phyloP scores from a whole-genome alignment of 768 basidiomycete genomes.

The Calocybe gangraenosa region DNA sequence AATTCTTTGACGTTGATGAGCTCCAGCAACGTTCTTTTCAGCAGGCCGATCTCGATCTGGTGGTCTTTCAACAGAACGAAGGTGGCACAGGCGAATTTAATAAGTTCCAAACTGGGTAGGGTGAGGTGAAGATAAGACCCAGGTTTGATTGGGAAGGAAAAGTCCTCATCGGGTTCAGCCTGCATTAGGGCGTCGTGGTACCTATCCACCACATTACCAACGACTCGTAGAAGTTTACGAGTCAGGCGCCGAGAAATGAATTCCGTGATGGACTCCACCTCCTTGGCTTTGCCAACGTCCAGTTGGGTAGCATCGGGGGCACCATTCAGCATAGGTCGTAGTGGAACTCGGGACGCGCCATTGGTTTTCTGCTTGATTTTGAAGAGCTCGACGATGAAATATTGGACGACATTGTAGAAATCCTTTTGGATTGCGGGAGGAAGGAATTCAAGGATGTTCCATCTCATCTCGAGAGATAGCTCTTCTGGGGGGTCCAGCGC shows the following conservation, averaged over 20 bases:
- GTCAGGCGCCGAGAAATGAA: conserved; percentile 83
- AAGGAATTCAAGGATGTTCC: conserved; percentile 91
- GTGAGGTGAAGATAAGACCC: conserved; percentile 77
- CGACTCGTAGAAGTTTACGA: conserved; percentile 67
- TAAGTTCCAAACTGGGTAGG: conserved; percentile 83
- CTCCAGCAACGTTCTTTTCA: conserved; percentile 88
- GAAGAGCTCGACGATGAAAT: conserved; percentile 84
- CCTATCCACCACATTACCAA: conserved; percentile 59
- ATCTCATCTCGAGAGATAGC: conserved; percentile 75
- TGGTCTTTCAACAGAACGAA: conserved; percentile 79
- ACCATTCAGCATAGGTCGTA: conserved; percentile 62
- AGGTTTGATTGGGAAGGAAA: conserved; percentile 82
- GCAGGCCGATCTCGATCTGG: conserved; percentile 79
- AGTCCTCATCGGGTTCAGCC: conserved; percentile 47
- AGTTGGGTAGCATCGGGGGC: conserved; percentile 61
- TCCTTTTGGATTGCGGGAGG: conserved; percentile 77
- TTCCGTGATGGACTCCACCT: conserved; percentile 62
- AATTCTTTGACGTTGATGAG: conserved; percentile 86
- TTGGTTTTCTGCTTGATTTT: conserved; percentile 63
- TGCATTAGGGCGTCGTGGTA: conserved; percentile 58
- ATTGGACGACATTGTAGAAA: conserved; percentile 69
- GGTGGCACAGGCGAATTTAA: conserved; percentile 83
- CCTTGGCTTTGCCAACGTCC: conserved; percentile 65
- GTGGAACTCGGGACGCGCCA: conserved; percentile 59
- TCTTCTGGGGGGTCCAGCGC: conserved; percentile 66